Conservation (phyloP, 148 eudicot species). For the Gaultheria prostrata region DNA sequence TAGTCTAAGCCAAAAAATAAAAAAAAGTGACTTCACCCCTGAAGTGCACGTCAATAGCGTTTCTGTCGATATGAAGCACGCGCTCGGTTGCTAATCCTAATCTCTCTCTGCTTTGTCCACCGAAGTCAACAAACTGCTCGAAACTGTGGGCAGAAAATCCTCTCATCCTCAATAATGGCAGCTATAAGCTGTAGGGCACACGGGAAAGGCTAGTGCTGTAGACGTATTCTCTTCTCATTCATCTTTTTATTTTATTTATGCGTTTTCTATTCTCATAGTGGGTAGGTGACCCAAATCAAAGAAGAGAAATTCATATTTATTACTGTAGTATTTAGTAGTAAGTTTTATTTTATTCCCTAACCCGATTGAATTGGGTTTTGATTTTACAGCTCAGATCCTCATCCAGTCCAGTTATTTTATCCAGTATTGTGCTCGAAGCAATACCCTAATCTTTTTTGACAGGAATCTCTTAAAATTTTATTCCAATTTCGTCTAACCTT, state of each 20-base stretch:
- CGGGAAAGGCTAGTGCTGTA: not conserved
- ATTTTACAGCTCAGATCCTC: slow-evolving; percentile 12
- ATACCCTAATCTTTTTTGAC: slow-evolving; percentile 8
- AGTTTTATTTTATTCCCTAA: not conserved
- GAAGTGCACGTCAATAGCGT: not conserved
- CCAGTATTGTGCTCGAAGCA: not conserved
- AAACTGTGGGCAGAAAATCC: not conserved
- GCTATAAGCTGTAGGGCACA: not conserved
- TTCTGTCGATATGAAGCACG: not conserved
- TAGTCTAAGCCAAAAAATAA: too few species aligned
- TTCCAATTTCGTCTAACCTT: slow-evolving; percentile 13
- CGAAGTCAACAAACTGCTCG: not conserved
- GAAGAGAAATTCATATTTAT: not conserved
- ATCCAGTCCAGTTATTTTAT: not conserved
- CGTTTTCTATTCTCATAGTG: not conserved
- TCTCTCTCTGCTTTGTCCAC: not conserved
- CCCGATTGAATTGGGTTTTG: not conserved
- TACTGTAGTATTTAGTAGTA: too few species aligned
- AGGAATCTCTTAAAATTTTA: not conserved
- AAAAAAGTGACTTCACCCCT: too few species aligned
- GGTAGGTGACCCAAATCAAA: not conserved
- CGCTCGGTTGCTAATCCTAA: not conserved
- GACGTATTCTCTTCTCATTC: not conserved
- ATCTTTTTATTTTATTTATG: not conserved
- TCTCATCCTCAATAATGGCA: not conserved